These are phyloP conservation scores for Fraxinus floribunda DNA, from an alignment of 305 asterid genomes.

Conservation along the genomic window DNA sequence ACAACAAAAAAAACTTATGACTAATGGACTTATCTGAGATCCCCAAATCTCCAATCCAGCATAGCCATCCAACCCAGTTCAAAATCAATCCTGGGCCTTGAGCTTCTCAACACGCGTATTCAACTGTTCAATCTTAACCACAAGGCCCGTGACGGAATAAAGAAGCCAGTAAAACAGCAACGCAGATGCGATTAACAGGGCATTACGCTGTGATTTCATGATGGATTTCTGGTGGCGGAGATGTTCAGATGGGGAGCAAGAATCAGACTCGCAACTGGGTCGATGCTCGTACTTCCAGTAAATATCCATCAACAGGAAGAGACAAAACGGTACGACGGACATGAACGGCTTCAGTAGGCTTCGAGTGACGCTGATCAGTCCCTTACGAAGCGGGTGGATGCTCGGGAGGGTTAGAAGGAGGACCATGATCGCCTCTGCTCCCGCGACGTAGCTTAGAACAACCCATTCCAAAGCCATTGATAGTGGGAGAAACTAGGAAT, in stretches of 20 bases:
- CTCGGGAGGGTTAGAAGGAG: constrained; percentile 78
- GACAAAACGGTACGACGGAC: constrained; percentile 77
- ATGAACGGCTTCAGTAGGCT: constrained; percentile 78
- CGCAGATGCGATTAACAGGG: constrained; percentile 74
- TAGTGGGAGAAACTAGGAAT: background rate
- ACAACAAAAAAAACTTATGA: background rate
- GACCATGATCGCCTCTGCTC: constrained; percentile 86
- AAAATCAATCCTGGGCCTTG: constrained; percentile 58
- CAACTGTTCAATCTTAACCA: constrained; percentile 72
- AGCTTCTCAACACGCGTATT: constrained; percentile 71
- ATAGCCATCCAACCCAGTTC: background rate
- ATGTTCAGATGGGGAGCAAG: constrained; percentile 31
- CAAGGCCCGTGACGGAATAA: constrained; percentile 70
- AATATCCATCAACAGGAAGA: constrained; percentile 77
- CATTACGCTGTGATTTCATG: constrained; percentile 16
- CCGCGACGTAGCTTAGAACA: constrained; percentile 84
- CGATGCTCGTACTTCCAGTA: constrained; percentile 95
- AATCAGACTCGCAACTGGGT: constrained; percentile 67
- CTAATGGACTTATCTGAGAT: background rate
- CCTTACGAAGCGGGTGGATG: constrained; percentile 67
- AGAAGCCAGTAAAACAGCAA: constrained; percentile 80
- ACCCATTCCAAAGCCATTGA: constrained; percentile 92
- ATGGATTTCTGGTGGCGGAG: background rate
- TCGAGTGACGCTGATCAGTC: constrained; percentile 71
- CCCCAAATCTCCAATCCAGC: background rate